phyloP scores from a whole-genome alignment of 805 yeast genomes.

The Isabelozyma pseudorhagii region DNA sequence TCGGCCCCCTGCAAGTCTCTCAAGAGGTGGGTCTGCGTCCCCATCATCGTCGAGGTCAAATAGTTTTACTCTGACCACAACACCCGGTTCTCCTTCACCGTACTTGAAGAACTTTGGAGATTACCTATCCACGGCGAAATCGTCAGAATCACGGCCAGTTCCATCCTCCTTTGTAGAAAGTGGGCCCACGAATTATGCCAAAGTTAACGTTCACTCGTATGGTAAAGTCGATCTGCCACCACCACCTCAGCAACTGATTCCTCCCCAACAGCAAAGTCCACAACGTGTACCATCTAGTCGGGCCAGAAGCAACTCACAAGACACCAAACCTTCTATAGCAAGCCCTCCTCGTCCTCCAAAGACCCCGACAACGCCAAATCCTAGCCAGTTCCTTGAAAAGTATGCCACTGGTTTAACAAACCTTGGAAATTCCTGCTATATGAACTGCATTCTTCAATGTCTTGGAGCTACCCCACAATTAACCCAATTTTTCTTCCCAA shows the following conservation, averaged over 20 bases:
- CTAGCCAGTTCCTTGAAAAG: slow-evolving; percentile 20
- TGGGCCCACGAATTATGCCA: not conserved
- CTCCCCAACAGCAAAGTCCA: slow-evolving; percentile 1
- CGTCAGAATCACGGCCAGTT: slow-evolving; percentile 12
- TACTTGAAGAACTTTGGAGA: slow-evolving; percentile 31
- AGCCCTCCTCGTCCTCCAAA: not conserved
- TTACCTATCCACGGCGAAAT: slow-evolving; percentile 25
- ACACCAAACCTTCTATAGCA: not conserved
- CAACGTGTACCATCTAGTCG: not conserved
- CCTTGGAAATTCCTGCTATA: slow-evolving; percentile 88
- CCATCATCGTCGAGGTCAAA: slow-evolving; percentile 2
- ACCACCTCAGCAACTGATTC: slow-evolving; percentile 4
- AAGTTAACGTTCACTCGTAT: not conserved
- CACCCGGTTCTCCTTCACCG: slow-evolving; percentile 12
- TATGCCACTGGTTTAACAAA: slow-evolving; percentile 72
- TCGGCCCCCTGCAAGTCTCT: slow-evolving; percentile 15
- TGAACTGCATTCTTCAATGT: slow-evolving; percentile 90
- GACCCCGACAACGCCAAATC: slow-evolving; percentile 2
- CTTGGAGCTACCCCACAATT: slow-evolving; percentile 69
- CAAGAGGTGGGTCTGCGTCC: slow-evolving; percentile 9
- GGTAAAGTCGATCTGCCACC: not conserved
- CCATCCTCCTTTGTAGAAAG: slow-evolving; percentile 10
- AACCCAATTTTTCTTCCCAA: slow-evolving; percentile 54
- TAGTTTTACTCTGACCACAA: not conserved
- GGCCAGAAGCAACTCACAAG: slow-evolving; percentile 1